Conservation (phyloP, 768 basidiomycete species). For the Tricholoma sp. region DNA sequence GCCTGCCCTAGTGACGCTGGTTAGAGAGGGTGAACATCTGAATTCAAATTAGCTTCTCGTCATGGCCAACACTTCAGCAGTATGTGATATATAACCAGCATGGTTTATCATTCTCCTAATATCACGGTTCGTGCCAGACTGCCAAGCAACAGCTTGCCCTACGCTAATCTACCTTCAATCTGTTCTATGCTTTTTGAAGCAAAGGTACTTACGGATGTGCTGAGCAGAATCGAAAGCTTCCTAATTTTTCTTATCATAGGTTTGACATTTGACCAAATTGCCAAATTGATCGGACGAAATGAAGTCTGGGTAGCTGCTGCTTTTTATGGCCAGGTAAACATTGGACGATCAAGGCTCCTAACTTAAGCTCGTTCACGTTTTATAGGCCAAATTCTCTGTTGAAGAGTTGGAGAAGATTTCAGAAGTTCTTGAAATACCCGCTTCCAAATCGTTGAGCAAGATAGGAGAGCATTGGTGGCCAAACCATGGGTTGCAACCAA, state of each 20-base stretch:
- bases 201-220: constrained; percentile 52
- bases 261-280: too few relatives aligned
- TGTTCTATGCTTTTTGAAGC: constrained; percentile 51
- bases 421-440: constrained; percentile 43
- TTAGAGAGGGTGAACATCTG: not conserved
- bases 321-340: too few relatives aligned
- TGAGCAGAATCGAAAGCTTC: too few relatives aligned
- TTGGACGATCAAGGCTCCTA: constrained; percentile 21
- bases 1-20: not conserved
- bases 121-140: constrained; percentile 28
- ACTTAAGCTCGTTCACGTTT: not conserved
- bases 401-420: constrained; percentile 56
- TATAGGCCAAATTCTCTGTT: constrained; percentile 60
- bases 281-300: constrained; percentile 26
- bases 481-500: constrained; percentile 61
- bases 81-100: constrained; percentile 3
- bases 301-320: constrained; percentile 44
- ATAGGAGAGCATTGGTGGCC: constrained; percentile 72
- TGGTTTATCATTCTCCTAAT: not conserved
- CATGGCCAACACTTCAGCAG: constrained; percentile 30
- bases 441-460: constrained; percentile 32
- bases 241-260: too few relatives aligned
- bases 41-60: constrained; percentile 2
- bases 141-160: constrained; percentile 38
- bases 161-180: constrained; percentile 46